Percentiles rank a stretch among this genome's conserved stretches.
Evolutionary conservation across 2,329 filamentous ascomycete genomes (phyloP).

Genomic region (Neonectria hederae): DNA sequence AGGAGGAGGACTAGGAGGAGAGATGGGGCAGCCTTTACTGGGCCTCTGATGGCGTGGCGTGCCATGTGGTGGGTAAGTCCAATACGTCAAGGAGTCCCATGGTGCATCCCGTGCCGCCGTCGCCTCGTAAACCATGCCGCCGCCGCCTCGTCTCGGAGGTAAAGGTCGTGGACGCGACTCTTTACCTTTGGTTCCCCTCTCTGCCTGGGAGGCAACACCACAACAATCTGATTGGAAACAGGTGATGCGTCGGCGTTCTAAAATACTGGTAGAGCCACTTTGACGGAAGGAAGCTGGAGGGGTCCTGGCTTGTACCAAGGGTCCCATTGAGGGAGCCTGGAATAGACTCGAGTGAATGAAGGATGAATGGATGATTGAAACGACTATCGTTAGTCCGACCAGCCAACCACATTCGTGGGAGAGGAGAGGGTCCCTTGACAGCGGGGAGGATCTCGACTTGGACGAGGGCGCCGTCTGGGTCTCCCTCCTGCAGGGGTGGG

Average conservation of each 20-base stretch:
- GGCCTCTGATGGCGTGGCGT: slow-evolving; percentile 32
- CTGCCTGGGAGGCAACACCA: slow-evolving; percentile 1
- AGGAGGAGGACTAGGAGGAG: slow-evolving; percentile 2
- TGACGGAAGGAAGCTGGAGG: slow-evolving; percentile 7
- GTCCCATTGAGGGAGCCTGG: slow-evolving; percentile 7
- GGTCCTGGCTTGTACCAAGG: slow-evolving; percentile 3
- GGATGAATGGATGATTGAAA: slow-evolving; percentile 1
- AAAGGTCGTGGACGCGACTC: slow-evolving; percentile 1
- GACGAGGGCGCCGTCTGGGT: slow-evolving; percentile 12
- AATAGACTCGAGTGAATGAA: background rate
- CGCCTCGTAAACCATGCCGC: slow-evolving; percentile 40
- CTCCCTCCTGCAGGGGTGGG: slow-evolving; percentile 15
- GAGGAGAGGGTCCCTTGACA: slow-evolving; percentile 16
- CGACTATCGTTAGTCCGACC: slow-evolving; percentile 8
- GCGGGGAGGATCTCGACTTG: slow-evolving; percentile 12
- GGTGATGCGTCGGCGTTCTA: slow-evolving; percentile 31
- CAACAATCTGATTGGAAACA: slow-evolving; percentile 22
- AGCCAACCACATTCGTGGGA: slow-evolving; percentile 31
- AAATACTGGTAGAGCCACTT: slow-evolving; percentile 8
- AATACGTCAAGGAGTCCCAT: slow-evolving; percentile 32
- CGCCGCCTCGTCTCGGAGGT: slow-evolving; percentile 39
- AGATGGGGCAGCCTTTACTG: slow-evolving; percentile 17
- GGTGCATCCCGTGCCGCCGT: slow-evolving; percentile 30
- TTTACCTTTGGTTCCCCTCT: background rate
- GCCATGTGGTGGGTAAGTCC: slow-evolving; percentile 31